Evolutionary conservation across 768 basidiomycete genomes (phyloP).

Genomic region (Auricularia heimuer): DNA sequence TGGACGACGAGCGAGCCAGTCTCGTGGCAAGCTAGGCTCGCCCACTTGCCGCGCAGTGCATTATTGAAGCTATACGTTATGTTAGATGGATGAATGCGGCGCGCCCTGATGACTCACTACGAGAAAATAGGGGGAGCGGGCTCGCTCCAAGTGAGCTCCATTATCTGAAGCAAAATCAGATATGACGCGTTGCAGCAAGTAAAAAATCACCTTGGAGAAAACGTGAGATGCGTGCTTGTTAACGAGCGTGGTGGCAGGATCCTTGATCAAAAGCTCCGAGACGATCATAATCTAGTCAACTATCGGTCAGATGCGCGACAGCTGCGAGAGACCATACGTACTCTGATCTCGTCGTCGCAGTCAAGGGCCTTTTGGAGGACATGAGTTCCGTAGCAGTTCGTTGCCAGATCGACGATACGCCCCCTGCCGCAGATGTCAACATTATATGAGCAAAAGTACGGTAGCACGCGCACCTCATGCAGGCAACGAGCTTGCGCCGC

Average conservation of each 20-base stretch:
- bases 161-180: constrained; percentile 43
- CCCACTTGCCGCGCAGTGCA: constrained; percentile 82
- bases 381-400: constrained; percentile 84
- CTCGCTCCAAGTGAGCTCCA: constrained; percentile 82
- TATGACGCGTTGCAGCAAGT: constrained; percentile 27
- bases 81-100: background rate
- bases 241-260: constrained; percentile 76
- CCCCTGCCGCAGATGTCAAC: constrained; percentile 36
- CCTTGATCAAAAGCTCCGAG: constrained; percentile 72
- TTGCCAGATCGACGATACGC: constrained; percentile 76
- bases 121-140: constrained; percentile 84
- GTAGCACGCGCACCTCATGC: constrained; percentile 55
- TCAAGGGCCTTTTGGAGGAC: constrained; percentile 85
- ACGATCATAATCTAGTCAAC: constrained; percentile 50
- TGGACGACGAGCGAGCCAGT: constrained; percentile 84
- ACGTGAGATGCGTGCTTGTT: constrained; percentile 90
- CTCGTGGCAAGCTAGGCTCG: constrained; percentile 80
- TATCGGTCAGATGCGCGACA: background rate
- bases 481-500: constrained; percentile 69
- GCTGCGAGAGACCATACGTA: constrained; percentile 1
- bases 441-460: background rate
- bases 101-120: constrained; percentile 64
- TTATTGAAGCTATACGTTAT: constrained; percentile 59
- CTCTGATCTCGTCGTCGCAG: constrained; percentile 77
- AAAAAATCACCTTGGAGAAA: constrained; percentile 53